Base-by-base conservation (phyloP, 306 rosid species). In the Ziziphus jujuba region DNA sequence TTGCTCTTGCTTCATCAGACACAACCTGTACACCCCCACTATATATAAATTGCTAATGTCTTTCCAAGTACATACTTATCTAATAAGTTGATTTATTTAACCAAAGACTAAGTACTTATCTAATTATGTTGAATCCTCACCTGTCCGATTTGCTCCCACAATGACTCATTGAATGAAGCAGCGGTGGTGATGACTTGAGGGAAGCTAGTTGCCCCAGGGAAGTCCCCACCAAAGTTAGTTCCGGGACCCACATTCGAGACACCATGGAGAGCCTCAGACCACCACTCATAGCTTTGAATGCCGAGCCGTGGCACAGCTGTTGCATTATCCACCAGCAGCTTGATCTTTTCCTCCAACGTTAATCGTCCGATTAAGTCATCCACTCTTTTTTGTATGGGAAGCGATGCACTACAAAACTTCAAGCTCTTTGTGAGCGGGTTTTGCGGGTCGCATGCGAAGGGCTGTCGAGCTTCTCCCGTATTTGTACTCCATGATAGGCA, bases 111-210 rank as follows among this genome's bases (percentile, higher is more conserved):
- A 13, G 11, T n/a, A 13, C 53, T 6, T 16, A 7, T 9, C 20
- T 48, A 48, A 48, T 7, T 3, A 72, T 23, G 4, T 25, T 57
- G 55, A 2, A 69, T 45, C 47, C 82, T 83, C 15, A 91, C 97
- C 91, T 77, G 86, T 79, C 97, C 97, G 68, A 91, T 88, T 63
- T 82, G 55, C 5, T 67, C 69, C 97, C 97, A 91, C 2, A 91
- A 77, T 0, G 97, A 86, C 0, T 91, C 76, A 14, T 91, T 91
- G 78, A 91, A 91, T 7, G 97, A 88, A 79, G 97, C 92, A 60
- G 91, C 97, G 56, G 95, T 88, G 61, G 97, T 63, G 87, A 91
- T 91, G 81, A 91, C 97, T 28, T 91, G 95, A 11, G 97, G 97
- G 72, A 91, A 91, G 40, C 84, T 82, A 33, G 97, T 91, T 75